A percentile compares a stretch with the other conserved stretches of the same genome.
Conservation (phyloP, 768 basidiomycete species). For the Mycena latifolia region DNA sequence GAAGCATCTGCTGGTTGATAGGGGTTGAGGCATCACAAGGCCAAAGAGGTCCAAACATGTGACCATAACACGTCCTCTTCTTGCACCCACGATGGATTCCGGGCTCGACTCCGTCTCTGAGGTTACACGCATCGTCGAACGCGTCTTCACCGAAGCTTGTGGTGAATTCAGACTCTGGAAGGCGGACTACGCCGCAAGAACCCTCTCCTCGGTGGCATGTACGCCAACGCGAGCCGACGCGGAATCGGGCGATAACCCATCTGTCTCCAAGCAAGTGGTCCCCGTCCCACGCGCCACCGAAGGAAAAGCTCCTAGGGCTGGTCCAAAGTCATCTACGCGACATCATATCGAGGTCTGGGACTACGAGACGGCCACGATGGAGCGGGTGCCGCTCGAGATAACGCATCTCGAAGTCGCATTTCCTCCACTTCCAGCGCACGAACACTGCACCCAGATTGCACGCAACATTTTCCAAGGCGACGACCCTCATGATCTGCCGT, state of each 20-base stretch:
- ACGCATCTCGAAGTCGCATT: constrained; percentile 26
- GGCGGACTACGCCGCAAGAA: constrained; percentile 29
- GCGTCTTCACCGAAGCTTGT: constrained; percentile 39
- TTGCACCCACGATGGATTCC: constrained; percentile 1
- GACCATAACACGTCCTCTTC: no score
- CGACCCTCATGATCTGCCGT: constrained; percentile 67
- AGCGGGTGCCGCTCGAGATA: constrained; percentile 22
- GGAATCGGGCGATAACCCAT: no score
- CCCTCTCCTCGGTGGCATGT: constrained; percentile 30
- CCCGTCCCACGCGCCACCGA: neutral
- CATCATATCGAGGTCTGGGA: constrained; percentile 22
- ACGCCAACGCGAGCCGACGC: neutral
- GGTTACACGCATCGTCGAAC: neutral
- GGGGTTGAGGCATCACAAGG: no score
- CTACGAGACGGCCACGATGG: constrained; percentile 29
- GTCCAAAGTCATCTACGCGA: neutral
- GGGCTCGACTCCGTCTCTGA: neutral
- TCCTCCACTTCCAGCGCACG: constrained; percentile 57
- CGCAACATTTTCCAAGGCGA: constrained; percentile 67
- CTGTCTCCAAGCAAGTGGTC: neutral
- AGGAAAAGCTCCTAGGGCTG: neutral
- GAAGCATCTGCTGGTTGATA: no score
- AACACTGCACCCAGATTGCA: constrained; percentile 64
- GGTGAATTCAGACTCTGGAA: constrained; percentile 44
- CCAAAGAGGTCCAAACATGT: no score